Conservation (phyloP, 352 stramenopile genomes). For the Phytopythium montanum region DNA sequence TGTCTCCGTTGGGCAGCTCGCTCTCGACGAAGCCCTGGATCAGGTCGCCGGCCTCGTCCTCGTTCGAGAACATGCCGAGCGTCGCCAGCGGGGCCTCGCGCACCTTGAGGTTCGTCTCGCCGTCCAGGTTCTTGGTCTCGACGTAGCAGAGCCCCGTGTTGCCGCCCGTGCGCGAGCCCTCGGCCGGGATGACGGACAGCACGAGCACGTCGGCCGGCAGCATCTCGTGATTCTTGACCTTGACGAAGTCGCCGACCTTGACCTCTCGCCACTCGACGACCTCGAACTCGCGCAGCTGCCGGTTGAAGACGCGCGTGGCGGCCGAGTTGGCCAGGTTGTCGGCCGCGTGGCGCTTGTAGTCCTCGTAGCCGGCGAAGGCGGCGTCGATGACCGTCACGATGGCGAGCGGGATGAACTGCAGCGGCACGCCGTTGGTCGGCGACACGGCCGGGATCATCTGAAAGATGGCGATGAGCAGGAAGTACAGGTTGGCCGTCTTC, state of each 20-base stretch:
- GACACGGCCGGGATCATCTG: conserved; percentile 84
- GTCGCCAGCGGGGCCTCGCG: conserved; percentile 58
- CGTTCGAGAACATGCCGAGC: conserved; percentile 60
- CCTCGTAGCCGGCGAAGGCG: conserved; percentile 80
- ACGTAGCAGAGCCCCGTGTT: conserved; percentile 86
- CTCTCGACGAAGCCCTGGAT: conserved; percentile 74
- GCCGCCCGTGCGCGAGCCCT: conserved; percentile 46
- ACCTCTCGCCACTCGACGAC: conserved; percentile 80
- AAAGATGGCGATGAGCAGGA: conserved; percentile 86
- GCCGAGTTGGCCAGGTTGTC: conserved; percentile 75
- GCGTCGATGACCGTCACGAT: conserved; percentile 85
- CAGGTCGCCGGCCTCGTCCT: conserved; percentile 60
- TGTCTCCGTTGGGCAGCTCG: conserved; percentile 78
- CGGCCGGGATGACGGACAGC: conserved; percentile 62
- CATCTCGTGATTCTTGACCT: conserved; percentile 83
- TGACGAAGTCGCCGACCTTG: conserved; percentile 77
- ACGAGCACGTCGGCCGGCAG: conserved; percentile 79
- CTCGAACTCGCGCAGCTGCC: conserved; percentile 81
- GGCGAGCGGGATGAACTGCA: conserved; percentile 78
- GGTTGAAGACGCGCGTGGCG: conserved; percentile 63
- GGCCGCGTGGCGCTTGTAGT: conserved; percentile 79
- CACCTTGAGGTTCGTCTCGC: conserved; percentile 86
- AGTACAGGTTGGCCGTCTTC: conserved; percentile 88
- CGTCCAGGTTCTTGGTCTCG: conserved; percentile 88
- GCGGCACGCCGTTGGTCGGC: conserved; percentile 70